These are phyloP conservation scores for Candida methanosorbosa DNA, from an alignment of 805 yeast genomes.

Conservation along the genomic window DNA sequence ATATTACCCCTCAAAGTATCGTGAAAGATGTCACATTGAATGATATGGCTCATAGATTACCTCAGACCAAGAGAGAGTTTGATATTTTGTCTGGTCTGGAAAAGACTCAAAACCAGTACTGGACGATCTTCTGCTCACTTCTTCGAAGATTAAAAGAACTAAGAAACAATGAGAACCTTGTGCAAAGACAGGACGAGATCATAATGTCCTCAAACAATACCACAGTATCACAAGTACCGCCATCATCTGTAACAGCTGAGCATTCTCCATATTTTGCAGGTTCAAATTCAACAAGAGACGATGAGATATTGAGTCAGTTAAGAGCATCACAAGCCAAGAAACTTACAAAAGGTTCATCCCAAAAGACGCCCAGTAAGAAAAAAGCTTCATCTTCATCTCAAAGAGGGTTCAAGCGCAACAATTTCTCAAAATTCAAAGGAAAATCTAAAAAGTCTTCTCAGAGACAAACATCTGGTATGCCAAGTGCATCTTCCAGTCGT, in stretches of 20 bases:
- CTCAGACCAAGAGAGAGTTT: slow-evolving; percentile 40
- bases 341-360: too few relatives aligned
- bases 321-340: too few relatives aligned
- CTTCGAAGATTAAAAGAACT: slow-evolving; percentile 15
- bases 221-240: slow-evolving; percentile 2
- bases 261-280: slow-evolving; percentile 8
- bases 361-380: neutral
- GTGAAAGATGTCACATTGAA: slow-evolving; percentile 33
- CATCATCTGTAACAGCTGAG: too few relatives aligned
- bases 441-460: neutral
- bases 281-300: slow-evolving; percentile 1
- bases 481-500: too few relatives aligned
- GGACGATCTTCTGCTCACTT: slow-evolving; percentile 12
- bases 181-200: slow-evolving; percentile 5
- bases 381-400: neutral
- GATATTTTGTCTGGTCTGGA: slow-evolving; percentile 28
- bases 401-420: neutral
- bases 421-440: neutral
- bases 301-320: slow-evolving; percentile 8
- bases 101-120: slow-evolving; percentile 20
- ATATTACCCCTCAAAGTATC: slow-evolving; percentile 24
- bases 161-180: slow-evolving; percentile 3
- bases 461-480: too few relatives aligned
- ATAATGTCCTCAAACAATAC: slow-evolving; percentile 11
- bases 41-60: slow-evolving; percentile 49